These are phyloP conservation scores for Rhodamnia argentea DNA, from an alignment of 345 rosid species.

Conservation along the genomic window DNA sequence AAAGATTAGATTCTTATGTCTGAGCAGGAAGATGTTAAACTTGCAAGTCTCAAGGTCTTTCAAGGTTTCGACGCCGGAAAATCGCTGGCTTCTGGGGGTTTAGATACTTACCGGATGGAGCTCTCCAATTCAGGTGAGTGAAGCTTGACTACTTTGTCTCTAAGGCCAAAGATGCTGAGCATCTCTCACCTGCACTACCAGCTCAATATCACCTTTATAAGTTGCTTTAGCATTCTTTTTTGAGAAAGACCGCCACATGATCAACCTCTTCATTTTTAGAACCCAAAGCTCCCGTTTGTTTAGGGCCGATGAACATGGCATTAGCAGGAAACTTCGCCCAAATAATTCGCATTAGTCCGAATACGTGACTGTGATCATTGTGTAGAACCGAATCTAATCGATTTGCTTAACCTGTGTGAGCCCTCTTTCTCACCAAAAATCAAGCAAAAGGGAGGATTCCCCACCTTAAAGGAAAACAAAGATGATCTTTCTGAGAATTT, in stretches of 20 bases:
- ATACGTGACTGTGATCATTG: neutral
- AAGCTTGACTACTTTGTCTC: neutral
- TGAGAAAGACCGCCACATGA: neutral
- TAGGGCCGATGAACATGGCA: neutral
- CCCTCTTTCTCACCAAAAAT: neutral
- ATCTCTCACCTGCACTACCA: slow-evolving; percentile 14
- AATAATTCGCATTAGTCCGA: neutral
- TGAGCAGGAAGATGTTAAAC: neutral
- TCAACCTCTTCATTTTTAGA: neutral
- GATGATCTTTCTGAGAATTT: slow-evolving; percentile 2
- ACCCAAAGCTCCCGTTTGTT: neutral
- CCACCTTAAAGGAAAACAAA: slow-evolving; percentile 15
- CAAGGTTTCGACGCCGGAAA: neutral
- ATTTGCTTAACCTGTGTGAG: neutral
- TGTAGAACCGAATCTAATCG: neutral
- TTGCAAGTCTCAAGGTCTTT: neutral
- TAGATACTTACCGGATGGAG: neutral
- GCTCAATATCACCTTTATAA: slow-evolving; percentile 7
- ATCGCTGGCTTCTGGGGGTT: neutral
- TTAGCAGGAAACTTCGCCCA: neutral
- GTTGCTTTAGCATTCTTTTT: slow-evolving; percentile 2
- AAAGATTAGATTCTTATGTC: neutral
- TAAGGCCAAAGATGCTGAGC: neutral
- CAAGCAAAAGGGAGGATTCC: slow-evolving; percentile 1
- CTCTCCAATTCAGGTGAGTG: neutral